Conservation (phyloP, 2,329 filamentous ascomycete species). For the Trichoderma breve region DNA sequence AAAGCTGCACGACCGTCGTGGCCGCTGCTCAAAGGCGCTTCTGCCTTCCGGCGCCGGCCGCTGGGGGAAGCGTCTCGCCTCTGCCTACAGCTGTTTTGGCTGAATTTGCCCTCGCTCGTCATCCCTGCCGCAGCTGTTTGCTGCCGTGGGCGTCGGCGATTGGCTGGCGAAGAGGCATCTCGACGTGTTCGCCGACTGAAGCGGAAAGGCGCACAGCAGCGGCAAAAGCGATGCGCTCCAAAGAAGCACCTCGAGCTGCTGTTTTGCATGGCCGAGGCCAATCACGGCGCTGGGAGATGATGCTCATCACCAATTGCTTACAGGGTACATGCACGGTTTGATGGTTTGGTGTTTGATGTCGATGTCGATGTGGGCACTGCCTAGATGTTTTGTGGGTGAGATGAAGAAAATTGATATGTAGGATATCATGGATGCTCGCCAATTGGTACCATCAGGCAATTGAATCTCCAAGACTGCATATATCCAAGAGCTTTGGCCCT, state of each 20-base stretch:
- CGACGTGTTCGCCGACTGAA: constrained; percentile 12
- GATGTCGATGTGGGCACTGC: not conserved
- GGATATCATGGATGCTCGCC: not conserved
- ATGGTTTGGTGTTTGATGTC: not conserved
- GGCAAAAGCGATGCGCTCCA: not conserved
- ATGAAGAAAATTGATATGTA: not conserved
- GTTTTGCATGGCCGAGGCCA: not conserved
- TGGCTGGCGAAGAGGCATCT: constrained; percentile 12
- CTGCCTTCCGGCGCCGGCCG: not conserved
- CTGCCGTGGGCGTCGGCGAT: constrained; percentile 22
- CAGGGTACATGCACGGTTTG: not conserved
- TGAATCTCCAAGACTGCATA: not conserved
- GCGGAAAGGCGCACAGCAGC: not conserved
- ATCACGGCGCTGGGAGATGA: constrained; percentile 14
- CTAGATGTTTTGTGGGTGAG: not conserved
- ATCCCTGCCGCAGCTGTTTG: constrained; percentile 18
- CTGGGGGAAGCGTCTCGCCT: not conserved
- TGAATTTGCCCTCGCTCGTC: not conserved
- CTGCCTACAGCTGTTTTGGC: not conserved
- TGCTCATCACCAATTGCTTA: not conserved
- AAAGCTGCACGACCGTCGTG: constrained; percentile 47
- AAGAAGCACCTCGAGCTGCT: not conserved
- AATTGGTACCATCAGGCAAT: not conserved
- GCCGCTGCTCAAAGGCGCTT: constrained; percentile 45
- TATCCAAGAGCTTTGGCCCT: not conserved